These are phyloP conservation scores for Ogataea sp. DNA, from an alignment of 805 yeast genomes.

Conservation along the genomic window DNA sequence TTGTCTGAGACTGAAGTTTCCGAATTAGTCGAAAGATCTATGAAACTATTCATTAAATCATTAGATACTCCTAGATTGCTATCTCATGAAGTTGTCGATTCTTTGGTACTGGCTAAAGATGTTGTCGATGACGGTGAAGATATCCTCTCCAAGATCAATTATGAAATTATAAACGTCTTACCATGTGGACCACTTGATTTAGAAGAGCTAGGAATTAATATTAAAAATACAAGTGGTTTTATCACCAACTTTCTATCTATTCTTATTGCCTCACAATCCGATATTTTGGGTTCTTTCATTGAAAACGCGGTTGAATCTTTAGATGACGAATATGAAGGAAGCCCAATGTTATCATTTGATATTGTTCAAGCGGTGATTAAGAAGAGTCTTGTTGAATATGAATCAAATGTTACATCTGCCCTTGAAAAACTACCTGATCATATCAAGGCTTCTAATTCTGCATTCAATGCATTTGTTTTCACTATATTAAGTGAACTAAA, in stretches of 20 bases:
- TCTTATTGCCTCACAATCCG: conserved; percentile 10
- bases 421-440: not conserved
- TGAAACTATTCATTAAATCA: conserved; percentile 5
- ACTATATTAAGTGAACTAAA: conserved; percentile 22
- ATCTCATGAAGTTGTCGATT: conserved; percentile 3
- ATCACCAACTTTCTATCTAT: conserved; percentile 15
- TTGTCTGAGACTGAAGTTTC: conserved; percentile 2
- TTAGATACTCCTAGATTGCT: conserved; percentile 14
- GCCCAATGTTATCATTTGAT: conserved; percentile 18
- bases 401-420: not conserved
- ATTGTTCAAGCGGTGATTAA: conserved; percentile 21
- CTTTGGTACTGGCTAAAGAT: conserved; percentile 7
- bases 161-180: conserved; percentile 14
- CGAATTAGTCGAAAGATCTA: conserved; percentile 5
- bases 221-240: conserved; percentile 10
- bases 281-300: conserved; percentile 12
- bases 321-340: conserved; percentile 13
- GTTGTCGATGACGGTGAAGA: conserved; percentile 12
- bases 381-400: conserved; percentile 11
- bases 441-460: not conserved
- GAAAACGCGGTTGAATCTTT: conserved; percentile 20
- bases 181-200: conserved; percentile 14
- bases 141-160: conserved; percentile 13
- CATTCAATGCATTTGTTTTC: conserved; percentile 23
- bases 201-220: conserved; percentile 4